phyloP scores from a whole-genome alignment of 441 rosid species.

The Croton laevigatus region DNA sequence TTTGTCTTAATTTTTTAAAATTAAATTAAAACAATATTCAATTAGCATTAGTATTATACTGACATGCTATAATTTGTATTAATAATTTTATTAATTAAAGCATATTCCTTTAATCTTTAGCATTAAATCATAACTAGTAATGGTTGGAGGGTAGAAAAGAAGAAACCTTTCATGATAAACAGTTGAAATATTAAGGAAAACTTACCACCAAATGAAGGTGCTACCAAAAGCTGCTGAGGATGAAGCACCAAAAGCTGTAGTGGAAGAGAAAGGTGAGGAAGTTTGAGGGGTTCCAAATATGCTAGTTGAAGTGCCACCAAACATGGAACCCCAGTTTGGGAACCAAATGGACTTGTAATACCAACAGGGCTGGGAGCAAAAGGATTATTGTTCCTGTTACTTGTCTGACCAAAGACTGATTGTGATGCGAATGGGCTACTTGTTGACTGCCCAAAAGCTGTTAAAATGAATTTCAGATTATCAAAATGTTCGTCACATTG shows the following conservation, averaged over 20 bases:
- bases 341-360: slow-evolving; percentile 60
- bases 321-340: slow-evolving; percentile 75
- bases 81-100: too few species aligned
- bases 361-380: slow-evolving; percentile 84
- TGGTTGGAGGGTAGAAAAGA: background rate
- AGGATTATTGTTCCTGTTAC: slow-evolving; percentile 55
- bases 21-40: background rate
- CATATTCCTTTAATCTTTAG: background rate
- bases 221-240: slow-evolving; percentile 71
- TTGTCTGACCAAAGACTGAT: slow-evolving; percentile 76
- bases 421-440: slow-evolving; percentile 74
- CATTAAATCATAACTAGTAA: slow-evolving; percentile 6
- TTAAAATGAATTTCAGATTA: slow-evolving; percentile 13
- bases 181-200: slow-evolving; percentile 9
- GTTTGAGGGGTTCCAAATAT: slow-evolving; percentile 73
- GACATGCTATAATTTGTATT: too few species aligned
- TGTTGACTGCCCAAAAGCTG: slow-evolving; percentile 97
- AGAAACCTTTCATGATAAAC: slow-evolving; percentile 4
- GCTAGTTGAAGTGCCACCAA: slow-evolving; percentile 91
- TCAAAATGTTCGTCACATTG: slow-evolving; percentile 13
- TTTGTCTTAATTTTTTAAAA: too few species aligned
- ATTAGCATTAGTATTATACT: too few species aligned
- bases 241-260: slow-evolving; percentile 76
- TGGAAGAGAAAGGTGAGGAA: slow-evolving; percentile 67
- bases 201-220: slow-evolving; percentile 75